Conservation (phyloP, 2,329 filamentous ascomycete species). For the Ilyonectria destructans region DNA sequence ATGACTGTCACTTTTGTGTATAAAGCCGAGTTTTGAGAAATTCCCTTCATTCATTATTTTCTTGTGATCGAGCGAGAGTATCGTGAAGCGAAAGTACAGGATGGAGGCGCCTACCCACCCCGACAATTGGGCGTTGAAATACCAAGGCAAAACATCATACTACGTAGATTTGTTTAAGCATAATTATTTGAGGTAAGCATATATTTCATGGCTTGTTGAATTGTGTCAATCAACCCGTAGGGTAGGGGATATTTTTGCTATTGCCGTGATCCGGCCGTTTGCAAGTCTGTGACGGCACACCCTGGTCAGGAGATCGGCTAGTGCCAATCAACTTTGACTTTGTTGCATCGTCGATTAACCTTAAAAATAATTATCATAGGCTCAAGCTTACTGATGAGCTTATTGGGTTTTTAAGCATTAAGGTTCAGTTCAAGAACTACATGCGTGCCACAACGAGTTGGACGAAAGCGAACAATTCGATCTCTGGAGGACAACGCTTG, state of each 20-base stretch:
- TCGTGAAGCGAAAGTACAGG: too few species aligned
- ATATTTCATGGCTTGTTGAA: too few species aligned
- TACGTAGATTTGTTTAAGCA: too few species aligned
- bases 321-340: conserved; percentile 11
- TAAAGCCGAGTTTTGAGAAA: too few species aligned
- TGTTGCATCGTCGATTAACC: conserved; percentile 15
- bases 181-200: too few species aligned
- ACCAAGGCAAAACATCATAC: too few species aligned
- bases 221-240: conserved; percentile 9
- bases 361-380: conserved; percentile 13
- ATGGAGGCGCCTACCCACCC: too few species aligned
- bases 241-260: neutral
- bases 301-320: conserved; percentile 16
- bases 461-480: neutral
- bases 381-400: conserved; percentile 24
- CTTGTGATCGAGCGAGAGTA: too few species aligned
- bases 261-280: neutral
- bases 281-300: conserved; percentile 9
- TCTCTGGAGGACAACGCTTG: neutral
- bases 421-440: neutral
- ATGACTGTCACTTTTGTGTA: too few species aligned
- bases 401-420: conserved; percentile 28
- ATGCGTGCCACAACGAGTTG: neutral
- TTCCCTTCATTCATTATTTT: too few species aligned
- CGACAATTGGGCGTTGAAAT: too few species aligned